Conservation (phyloP, 169 alveolate species). For the Eimeria zaria region DNA sequence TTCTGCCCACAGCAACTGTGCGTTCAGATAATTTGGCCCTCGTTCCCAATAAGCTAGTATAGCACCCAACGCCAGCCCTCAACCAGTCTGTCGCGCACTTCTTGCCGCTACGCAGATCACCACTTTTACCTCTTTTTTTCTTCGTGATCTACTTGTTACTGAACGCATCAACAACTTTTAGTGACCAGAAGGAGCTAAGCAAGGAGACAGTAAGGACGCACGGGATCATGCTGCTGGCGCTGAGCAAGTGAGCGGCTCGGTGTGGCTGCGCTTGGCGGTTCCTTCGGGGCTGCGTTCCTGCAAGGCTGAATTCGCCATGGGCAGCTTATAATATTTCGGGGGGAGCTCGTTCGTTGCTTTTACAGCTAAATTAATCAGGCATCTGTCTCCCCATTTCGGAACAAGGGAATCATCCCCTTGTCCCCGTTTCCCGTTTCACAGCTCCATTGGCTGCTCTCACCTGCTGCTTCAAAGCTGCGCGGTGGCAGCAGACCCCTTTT, state of each 20-base stretch:
- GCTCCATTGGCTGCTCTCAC: slow-evolving; percentile 22
- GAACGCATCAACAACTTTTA: not conserved
- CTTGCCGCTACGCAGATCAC: not conserved
- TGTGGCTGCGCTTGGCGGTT: slow-evolving; percentile 39
- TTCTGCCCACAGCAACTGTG: not conserved
- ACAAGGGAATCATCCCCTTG: slow-evolving; percentile 4
- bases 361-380: not conserved
- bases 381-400: not conserved
- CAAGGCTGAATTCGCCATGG: not conserved
- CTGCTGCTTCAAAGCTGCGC: slow-evolving; percentile 48
- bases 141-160: not conserved
- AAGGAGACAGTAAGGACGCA: not conserved
- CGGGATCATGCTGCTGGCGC: not conserved
- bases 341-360: not conserved
- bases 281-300: slow-evolving; percentile 30
- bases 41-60: not conserved
- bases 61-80: not conserved
- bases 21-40: not conserved
- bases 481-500: not conserved
- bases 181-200: not conserved
- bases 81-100: slow-evolving; percentile 6
- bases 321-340: not conserved
- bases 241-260: slow-evolving; percentile 53
- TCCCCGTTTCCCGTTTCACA: not conserved
- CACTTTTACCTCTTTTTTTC: not conserved